Conservation (phyloP, 2,329 filamentous ascomycete species). For the Apiospora kogelbergensis region DNA sequence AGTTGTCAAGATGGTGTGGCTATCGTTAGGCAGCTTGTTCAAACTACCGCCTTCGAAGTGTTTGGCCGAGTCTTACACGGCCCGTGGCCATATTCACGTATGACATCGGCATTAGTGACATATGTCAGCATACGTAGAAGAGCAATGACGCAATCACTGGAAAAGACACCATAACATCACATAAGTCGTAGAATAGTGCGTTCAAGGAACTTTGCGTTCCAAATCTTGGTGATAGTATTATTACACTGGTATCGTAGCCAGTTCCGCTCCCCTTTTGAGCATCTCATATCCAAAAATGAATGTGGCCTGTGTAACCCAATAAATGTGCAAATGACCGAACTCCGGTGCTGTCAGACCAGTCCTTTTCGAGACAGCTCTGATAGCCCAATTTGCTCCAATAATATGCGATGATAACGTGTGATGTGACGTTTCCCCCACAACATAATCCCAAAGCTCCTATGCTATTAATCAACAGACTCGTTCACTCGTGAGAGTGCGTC, state of each 20-base stretch:
- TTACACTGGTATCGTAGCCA: not conserved
- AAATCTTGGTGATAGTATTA: not conserved
- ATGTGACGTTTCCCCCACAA: not conserved
- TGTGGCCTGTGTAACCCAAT: not conserved
- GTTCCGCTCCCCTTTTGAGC: not conserved
- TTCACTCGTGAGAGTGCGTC: not conserved
- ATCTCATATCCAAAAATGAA: conserved; percentile 1
- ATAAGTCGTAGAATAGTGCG: too few relatives aligned
- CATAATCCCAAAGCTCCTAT: not conserved
- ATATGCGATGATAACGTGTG: not conserved
- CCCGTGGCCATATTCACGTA: not conserved
- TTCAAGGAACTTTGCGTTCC: not conserved
- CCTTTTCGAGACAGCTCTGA: not conserved
- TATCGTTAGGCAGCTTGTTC: not conserved
- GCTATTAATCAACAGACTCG: not conserved
- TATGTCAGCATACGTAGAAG: not conserved
- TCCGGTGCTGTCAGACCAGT: not conserved
- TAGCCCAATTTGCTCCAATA: not conserved
- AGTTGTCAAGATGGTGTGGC: not conserved
- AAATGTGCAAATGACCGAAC: not conserved
- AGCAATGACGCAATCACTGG: not conserved
- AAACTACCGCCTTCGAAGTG: not conserved
- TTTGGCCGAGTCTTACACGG: not conserved
- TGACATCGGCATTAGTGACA: not conserved
- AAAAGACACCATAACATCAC: not conserved